These are phyloP conservation scores for Pythium aquatile DNA, from an alignment of 352 stramenopile genomes.

Conservation along the genomic window DNA sequence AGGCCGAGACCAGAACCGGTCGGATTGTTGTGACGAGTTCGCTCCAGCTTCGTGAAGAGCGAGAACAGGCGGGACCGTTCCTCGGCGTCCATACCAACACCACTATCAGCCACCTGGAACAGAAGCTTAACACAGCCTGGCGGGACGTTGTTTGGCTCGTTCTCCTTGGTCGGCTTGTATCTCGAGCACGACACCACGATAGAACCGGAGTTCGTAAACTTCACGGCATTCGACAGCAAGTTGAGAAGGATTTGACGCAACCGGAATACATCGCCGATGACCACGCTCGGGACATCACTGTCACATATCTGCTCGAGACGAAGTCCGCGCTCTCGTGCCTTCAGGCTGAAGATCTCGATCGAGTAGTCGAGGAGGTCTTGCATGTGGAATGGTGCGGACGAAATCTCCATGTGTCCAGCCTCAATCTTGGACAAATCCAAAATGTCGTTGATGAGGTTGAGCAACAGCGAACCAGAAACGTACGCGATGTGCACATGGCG, in stretches of 20 bases:
- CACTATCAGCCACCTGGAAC: constrained; percentile 83
- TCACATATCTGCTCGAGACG: constrained; percentile 77
- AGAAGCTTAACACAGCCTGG: constrained; percentile 60
- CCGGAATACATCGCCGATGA: constrained; percentile 72
- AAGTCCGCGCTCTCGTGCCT: constrained; percentile 75
- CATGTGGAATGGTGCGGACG: constrained; percentile 76
- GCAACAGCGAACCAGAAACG: constrained; percentile 69
- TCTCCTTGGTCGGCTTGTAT: constrained; percentile 2
- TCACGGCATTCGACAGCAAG: constrained; percentile 76
- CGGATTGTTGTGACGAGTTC: constrained; percentile 72
- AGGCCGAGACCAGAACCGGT: constrained; percentile 79
- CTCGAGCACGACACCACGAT: constrained; percentile 59
- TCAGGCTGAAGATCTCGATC: constrained; percentile 87
- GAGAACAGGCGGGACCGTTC: constrained; percentile 76
- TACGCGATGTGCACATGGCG: constrained; percentile 81
- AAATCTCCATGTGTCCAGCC: constrained; percentile 85
- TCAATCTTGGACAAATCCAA: constrained; percentile 92
- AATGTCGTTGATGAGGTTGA: constrained; percentile 90
- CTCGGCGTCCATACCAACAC: constrained; percentile 70
- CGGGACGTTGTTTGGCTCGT: neutral
- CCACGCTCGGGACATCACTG: constrained; percentile 56
- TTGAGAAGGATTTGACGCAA: constrained; percentile 75
- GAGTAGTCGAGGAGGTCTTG: constrained; percentile 78
- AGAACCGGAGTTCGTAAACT: constrained; percentile 75
- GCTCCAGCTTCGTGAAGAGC: constrained; percentile 76